Evolutionary conservation across 2,329 filamentous ascomycete species (phyloP), one percentile per base, ranked within the genome.

Genomic region (Rhytidhysteron rufulum): DNA sequence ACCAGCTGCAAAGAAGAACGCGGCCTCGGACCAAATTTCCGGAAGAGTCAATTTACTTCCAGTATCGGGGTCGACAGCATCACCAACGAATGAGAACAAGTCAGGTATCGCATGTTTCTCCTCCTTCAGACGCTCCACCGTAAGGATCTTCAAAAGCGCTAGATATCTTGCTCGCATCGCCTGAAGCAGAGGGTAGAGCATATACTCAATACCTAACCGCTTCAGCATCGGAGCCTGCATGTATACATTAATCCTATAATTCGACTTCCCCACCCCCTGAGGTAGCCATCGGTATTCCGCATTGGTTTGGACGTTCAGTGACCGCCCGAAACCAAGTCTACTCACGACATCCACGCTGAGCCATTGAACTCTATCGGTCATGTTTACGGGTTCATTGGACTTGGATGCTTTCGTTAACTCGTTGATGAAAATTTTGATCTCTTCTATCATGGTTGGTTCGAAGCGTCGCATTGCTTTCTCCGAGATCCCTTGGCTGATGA

Each of bases 291-390:
- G 51, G 37, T 65, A 61, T 19, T 55, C 44, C 10, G 50, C 39
- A 1, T 51, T 36, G 30, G 57, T 50, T 13, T 68, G 55, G 55
- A 63, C 54, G 33, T 55, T 48, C 47, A 68, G 65, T 20, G 57
- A 42, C 33, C 59, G 55, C n/a, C 58, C 54, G 38, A 66, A 61
- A 34, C 49, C 54, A 5, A 68, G 50, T 29, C 67, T 63, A n/a
- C 63, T 65, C 61, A 74, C 71, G 29, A 72, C 57, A 39, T 73
- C 70, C 44, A 71, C 65, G 31, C 62, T 56, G 35, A 72, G 54
- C 44, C 59, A 69, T 39, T 62, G 44, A 61, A 54, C 46, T 53
- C 62, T 65, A 16, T 59, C 48, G 4, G 61, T 57, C 57, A 74
- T 67, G 39, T 74, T 63, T 29, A 60, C 48, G 11, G 63, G 46